Evolutionary conservation across 208 protist genomes (phyloP).

Genomic region (Acanthamoeba royreba): DNA sequence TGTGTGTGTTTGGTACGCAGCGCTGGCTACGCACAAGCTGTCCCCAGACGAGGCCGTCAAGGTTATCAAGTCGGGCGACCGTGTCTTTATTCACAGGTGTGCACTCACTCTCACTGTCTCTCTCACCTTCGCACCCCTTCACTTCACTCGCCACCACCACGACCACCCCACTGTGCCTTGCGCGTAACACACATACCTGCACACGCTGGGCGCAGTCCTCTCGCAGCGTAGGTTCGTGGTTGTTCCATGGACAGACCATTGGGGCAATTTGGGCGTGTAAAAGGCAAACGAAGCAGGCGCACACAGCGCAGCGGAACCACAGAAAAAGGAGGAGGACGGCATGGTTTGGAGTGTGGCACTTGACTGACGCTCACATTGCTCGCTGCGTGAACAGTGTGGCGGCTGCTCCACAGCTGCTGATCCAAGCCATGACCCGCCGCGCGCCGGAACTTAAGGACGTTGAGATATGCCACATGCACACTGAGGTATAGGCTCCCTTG

Average conservation of each 20-base stretch:
- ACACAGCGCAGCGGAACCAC: too few species aligned
- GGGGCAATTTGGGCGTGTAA: too few species aligned
- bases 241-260: too few species aligned
- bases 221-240: too few species aligned
- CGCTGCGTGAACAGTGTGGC: not conserved
- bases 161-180: not conserved
- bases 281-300: too few species aligned
- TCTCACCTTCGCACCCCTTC: not conserved
- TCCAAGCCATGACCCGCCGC: conserved; percentile 39
- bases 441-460: conserved; percentile 45
- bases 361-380: not conserved
- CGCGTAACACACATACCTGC: not conserved
- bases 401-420: not conserved
- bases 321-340: too few species aligned
- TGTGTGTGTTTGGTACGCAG: not conserved
- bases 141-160: too few species aligned
- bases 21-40: not conserved
- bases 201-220: not conserved
- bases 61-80: not conserved
- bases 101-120: not conserved
- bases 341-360: not conserved
- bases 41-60: not conserved
- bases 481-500: not conserved
- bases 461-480: conserved; percentile 61
- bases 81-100: conserved; percentile 22